Evolutionary conservation across 78 protist species (phyloP).

Genomic region (slime mould (Dictyostelium discoideum)): DNA sequence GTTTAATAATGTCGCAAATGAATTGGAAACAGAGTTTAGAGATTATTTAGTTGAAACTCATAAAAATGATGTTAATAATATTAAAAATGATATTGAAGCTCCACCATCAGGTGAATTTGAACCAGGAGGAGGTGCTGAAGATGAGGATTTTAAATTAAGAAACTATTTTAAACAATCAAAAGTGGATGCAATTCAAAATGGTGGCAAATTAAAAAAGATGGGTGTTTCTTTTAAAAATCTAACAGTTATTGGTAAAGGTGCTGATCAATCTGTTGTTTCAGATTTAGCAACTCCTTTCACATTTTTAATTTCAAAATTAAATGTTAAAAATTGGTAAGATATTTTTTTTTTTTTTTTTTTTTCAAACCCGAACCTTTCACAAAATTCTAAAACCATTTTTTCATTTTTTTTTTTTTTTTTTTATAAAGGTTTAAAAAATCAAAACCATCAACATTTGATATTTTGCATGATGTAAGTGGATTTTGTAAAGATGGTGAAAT

Average conservation of each 20-base stretch:
- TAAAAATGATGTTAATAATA: not conserved
- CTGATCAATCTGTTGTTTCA: conserved; percentile 34
- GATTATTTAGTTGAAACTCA: not conserved
- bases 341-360: not conserved
- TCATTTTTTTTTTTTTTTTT: not conserved
- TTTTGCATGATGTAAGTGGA: conserved; percentile 50
- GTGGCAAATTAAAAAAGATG: conserved; percentile 34
- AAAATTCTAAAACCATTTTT: too few species aligned
- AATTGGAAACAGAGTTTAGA: not conserved
- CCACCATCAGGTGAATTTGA: not conserved
- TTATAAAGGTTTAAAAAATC: not conserved
- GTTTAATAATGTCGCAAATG: conserved; percentile 17
- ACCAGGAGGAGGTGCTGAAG: not conserved
- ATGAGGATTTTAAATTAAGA: conserved; percentile 31
- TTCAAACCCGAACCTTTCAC: not conserved
- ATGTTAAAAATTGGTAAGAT: conserved; percentile 22
- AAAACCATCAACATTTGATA: conserved; percentile 40
- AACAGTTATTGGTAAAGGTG: conserved; percentile 70
- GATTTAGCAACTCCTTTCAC: conserved; percentile 37
- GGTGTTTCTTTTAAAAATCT: conserved; percentile 28
- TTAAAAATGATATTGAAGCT: not conserved
- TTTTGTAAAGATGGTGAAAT: conserved; percentile 68
- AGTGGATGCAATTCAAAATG: not conserved
- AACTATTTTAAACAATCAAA: conserved; percentile 46
- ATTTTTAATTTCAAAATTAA: not conserved